Evolutionary conservation across 2,329 filamentous ascomycete species (phyloP), one percentile per base, ranked within the genome.

Genomic region (Paecilomyces sp.): DNA sequence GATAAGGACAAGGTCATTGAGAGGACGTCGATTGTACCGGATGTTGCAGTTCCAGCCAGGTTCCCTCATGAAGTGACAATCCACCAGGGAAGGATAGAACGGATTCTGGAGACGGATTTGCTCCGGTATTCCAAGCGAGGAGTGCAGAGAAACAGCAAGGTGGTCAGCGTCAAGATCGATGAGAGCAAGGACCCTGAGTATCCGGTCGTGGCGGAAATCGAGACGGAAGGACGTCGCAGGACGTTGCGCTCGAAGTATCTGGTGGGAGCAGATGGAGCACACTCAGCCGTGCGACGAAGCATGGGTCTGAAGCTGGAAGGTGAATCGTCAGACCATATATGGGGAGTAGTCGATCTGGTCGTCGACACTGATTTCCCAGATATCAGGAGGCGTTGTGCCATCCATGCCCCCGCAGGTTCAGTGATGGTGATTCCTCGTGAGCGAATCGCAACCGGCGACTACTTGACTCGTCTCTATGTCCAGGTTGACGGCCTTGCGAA

Each of bases 381-480:
- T 69, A 90, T 92, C 67, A 88, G 90, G 80, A 88, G 88, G 81
- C 88, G 89, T 78, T 89, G 86, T 66, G 89, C 87, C 0, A 89
- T 92, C 61, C 89, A 91, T 70, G 91, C 88, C 3, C 80, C 85
- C 54, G 80, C 87, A 60, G 89, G 89, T 1, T 91, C 88, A 18
- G 87, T 92, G 68, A 89, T 92, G 85, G 86, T 92, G 3, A 92
- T 93, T 60, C 89, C 89, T 0, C 81, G 88, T 25, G 88, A 90
- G 70, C 80, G 79, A 1, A 81, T 83, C 58, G 75, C 75, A 28
- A 75, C 84, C 58, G 84, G 86, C 61, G 83, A 89, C 74, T 87
- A 89, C 56, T 82, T 88, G 22, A 82, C 89, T 18, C 88, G 90
- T 65, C 85, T 91, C 59, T 89, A 90, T 64, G 76, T 78, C 18